These are phyloP conservation scores for Arthrocladium fulminans DNA, from an alignment of 2,329 filamentous ascomycete species.

Conservation along the genomic window DNA sequence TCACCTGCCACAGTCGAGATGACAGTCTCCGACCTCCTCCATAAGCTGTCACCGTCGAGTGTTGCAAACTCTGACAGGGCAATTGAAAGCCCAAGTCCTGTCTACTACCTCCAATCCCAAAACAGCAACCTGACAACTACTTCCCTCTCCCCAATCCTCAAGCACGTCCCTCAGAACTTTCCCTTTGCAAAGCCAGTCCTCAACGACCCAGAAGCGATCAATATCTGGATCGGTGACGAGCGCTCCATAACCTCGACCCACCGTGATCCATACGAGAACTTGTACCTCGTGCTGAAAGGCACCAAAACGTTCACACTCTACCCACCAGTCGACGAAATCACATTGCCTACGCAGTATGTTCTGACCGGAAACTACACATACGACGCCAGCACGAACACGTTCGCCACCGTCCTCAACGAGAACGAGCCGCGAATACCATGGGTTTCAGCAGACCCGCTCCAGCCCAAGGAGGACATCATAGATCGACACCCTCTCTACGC, in stretches of 20 bases:
- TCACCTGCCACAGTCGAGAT: constrained; percentile 17
- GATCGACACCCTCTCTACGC: constrained; percentile 14
- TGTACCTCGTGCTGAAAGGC: constrained; percentile 21
- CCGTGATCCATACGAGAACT: constrained; percentile 23
- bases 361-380: constrained; percentile 13
- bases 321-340: constrained; percentile 20
- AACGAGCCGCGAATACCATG: constrained; percentile 15
- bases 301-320: constrained; percentile 21
- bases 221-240: constrained; percentile 22
- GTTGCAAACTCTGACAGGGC: background rate
- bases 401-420: constrained; percentile 2
- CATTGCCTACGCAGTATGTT: constrained; percentile 15
- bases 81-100: constrained; percentile 3
- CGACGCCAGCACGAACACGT: background rate
- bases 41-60: constrained; percentile 8
- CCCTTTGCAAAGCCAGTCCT: constrained; percentile 16
- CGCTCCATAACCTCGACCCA: constrained; percentile 20
- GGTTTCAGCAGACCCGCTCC: constrained; percentile 19
- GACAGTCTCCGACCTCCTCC: constrained; percentile 16
- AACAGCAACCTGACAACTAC: constrained; percentile 21
- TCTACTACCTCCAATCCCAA: constrained; percentile 24
- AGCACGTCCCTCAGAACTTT: constrained; percentile 14
- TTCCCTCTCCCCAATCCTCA: constrained; percentile 11
- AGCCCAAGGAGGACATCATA: background rate
- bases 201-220: constrained; percentile 20